A percentile compares a stretch with the other conserved stretches of the same genome.
Conservation (phyloP, 257 asterid genomes). For the Plantago major region DNA sequence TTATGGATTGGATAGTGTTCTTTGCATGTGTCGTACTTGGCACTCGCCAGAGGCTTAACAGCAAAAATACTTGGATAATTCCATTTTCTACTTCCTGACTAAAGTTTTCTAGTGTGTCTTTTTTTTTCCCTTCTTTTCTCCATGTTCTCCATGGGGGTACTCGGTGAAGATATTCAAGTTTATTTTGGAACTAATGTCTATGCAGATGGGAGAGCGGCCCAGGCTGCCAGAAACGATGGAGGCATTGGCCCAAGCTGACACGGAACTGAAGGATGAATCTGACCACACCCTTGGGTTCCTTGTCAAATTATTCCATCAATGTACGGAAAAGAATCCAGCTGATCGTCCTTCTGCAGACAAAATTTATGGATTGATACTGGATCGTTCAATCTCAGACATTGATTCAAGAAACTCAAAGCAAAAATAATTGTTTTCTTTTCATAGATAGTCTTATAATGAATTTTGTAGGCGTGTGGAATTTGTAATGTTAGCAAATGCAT, state of each 20-base stretch:
- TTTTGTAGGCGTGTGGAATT: slow-evolving; percentile 39
- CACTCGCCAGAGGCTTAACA: too few relatives aligned
- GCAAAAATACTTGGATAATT: too few relatives aligned
- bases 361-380: slow-evolving; percentile 38
- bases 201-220: slow-evolving; percentile 47
- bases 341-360: too few relatives aligned
- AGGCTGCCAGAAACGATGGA: slow-evolving; percentile 36
- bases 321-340: too few relatives aligned
- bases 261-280: slow-evolving; percentile 24
- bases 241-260: slow-evolving; percentile 26
- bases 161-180: too few relatives aligned
- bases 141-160: not conserved
- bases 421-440: slow-evolving; percentile 11
- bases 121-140: not conserved
- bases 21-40: too few relatives aligned
- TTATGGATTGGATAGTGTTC: too few relatives aligned
- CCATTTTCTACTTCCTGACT: too few relatives aligned
- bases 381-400: slow-evolving; percentile 27
- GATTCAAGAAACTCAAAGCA: slow-evolving; percentile 31
- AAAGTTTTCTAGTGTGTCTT: too few relatives aligned
- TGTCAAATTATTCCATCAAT: slow-evolving; percentile 39
- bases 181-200: not conserved
- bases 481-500: slow-evolving; percentile 17
- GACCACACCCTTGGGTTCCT: slow-evolving; percentile 36
- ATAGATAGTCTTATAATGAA: slow-evolving; percentile 3